Conservation (phyloP, 139 green algal genomes). For the Haematococcus lacustris region DNA sequence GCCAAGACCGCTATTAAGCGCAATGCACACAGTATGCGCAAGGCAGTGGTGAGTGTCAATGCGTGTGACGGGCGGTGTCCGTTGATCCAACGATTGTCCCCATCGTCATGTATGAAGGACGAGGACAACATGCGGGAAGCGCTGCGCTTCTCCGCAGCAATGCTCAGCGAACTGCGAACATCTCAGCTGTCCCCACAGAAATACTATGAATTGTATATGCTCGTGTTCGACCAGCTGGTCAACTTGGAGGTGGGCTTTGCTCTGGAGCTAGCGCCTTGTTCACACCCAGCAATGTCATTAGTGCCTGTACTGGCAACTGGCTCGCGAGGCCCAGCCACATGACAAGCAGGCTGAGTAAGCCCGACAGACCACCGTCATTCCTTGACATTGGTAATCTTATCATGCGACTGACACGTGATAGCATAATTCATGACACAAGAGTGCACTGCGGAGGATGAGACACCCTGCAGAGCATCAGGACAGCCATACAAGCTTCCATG, state of each 20-base stretch:
- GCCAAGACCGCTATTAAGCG: slow-evolving; percentile 63
- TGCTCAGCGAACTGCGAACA: slow-evolving; percentile 93
- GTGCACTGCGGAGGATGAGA: too few relatives aligned
- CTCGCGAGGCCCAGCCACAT: too few relatives aligned
- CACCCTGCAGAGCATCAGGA: too few relatives aligned
- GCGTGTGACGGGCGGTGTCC: background rate
- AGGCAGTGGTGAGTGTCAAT: slow-evolving; percentile 55
- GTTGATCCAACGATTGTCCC: background rate
- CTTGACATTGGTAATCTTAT: too few relatives aligned
- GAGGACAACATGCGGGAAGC: slow-evolving; percentile 90
- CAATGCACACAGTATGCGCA: slow-evolving; percentile 75
- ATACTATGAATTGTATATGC: slow-evolving; percentile 98
- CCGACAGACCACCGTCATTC: too few relatives aligned
- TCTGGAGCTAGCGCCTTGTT: too few relatives aligned
- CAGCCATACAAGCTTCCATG: too few relatives aligned
- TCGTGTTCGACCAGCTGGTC: slow-evolving; percentile 77
- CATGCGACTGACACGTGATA: too few relatives aligned
- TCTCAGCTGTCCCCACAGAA: slow-evolving; percentile 83
- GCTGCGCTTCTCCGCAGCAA: slow-evolving; percentile 75
- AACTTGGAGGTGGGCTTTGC: slow-evolving; percentile 61
- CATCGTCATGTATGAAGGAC: slow-evolving; percentile 50
- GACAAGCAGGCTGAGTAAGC: too few relatives aligned
- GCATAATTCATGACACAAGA: too few relatives aligned
- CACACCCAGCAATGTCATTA: too few relatives aligned
- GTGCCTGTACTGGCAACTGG: too few relatives aligned